Percentiles rank a stretch among this genome's conserved stretches.
phyloP scores from a whole-genome alignment of 371 early-diverging fungal species.

The Caulochytrium protostelioides region DNA sequence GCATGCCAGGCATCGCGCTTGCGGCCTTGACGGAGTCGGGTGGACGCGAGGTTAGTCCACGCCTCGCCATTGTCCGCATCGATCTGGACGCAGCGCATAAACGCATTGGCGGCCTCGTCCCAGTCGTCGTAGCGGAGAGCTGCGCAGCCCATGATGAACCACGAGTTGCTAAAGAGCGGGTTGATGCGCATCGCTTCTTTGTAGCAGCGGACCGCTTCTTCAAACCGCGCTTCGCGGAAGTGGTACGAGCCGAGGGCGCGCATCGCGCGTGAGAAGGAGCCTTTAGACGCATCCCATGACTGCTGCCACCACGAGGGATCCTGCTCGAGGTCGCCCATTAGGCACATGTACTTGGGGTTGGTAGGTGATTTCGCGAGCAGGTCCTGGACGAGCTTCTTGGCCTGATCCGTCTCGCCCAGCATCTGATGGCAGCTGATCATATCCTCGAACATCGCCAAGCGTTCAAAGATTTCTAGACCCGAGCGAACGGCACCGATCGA shows the following conservation, averaged over 20 bases:
- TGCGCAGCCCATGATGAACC: conserved; percentile 89
- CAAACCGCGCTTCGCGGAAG: conserved; percentile 26
- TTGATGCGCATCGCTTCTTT: conserved; percentile 62
- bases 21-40: conserved; percentile 39
- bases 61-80: conserved; percentile 73
- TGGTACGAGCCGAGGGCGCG: conserved; percentile 65
- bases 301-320: conserved; percentile 57
- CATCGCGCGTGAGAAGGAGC: conserved; percentile 74
- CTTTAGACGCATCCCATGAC: conserved; percentile 69
- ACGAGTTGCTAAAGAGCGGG: conserved; percentile 78
- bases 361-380: conserved; percentile 38
- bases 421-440: conserved; percentile 60
- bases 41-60: conserved; percentile 85
- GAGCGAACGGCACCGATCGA: conserved; percentile 65
- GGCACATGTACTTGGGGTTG: conserved; percentile 61
- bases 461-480: conserved; percentile 75
- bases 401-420: conserved; percentile 57
- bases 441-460: conserved; percentile 85
- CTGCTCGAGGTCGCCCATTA: conserved; percentile 63
- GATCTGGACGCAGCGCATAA: conserved; percentile 47
- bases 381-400: conserved; percentile 41
- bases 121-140: conserved; percentile 60
- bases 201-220: conserved; percentile 15
- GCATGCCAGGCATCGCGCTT: conserved; percentile 58
- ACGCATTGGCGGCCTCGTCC: conserved; percentile 50